phyloP scores from a whole-genome alignment of 768 basidiomycete genomes.

The Mrakia blollopis region DNA sequence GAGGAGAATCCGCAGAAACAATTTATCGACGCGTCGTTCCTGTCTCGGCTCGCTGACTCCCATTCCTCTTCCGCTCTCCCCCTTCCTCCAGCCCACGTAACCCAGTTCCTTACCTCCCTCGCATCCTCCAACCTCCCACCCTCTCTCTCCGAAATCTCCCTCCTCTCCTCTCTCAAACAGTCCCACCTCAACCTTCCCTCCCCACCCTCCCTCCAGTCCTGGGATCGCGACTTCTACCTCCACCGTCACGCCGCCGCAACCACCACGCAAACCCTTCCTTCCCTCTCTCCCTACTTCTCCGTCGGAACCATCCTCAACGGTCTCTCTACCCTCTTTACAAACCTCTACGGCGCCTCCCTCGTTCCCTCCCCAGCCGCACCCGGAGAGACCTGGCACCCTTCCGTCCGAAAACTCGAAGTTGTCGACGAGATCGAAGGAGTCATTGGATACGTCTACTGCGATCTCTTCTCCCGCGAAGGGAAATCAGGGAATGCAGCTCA shows the following conservation, averaged over 20 bases:
- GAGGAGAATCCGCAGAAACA: too few relatives aligned
- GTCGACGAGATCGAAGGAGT: conserved; percentile 58
- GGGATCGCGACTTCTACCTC: conserved; percentile 95
- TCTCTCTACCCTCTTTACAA: conserved; percentile 78
- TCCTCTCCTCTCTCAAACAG: conserved; percentile 62
- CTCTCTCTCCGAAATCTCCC: conserved; percentile 65
- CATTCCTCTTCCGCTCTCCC: background rate
- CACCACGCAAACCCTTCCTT: conserved; percentile 55
- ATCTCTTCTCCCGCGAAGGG: conserved; percentile 75
- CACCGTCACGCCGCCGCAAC: conserved; percentile 55
- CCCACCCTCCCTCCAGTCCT: conserved; percentile 69
- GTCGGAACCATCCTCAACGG: conserved; percentile 89
- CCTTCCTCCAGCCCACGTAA: conserved; percentile 67
- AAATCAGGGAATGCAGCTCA: conserved; percentile 92
- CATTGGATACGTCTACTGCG: conserved; percentile 92
- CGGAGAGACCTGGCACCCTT: conserved; percentile 83
- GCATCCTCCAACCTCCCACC: conserved; percentile 73
- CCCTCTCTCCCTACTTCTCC: conserved; percentile 53
- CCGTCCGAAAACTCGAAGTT: conserved; percentile 88
- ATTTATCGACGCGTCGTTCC: conserved; percentile 2
- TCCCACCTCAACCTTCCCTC: conserved; percentile 51
- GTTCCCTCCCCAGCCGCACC: conserved; percentile 58
- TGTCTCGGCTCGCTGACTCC: background rate
- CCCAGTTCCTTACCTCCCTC: conserved; percentile 74
- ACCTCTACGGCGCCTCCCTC: conserved; percentile 79